Evolutionary conservation across 768 basidiomycete genomes (phyloP).

Genomic region (Suillus alpinus): DNA sequence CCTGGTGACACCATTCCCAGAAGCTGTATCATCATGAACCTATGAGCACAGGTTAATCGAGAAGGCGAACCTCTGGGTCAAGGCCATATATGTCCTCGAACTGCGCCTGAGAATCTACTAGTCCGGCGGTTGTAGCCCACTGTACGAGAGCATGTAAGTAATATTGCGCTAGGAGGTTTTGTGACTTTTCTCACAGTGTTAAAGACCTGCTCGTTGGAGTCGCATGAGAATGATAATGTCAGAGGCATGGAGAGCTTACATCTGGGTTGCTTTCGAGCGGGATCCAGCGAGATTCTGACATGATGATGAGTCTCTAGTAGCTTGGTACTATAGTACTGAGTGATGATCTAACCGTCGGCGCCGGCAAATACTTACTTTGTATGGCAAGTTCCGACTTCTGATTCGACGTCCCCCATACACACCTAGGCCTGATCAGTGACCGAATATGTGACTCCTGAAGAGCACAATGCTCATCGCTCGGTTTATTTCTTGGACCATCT

Average conservation of each 20-base stretch:
- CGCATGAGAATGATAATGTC: conserved; percentile 8
- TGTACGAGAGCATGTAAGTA: conserved; percentile 19
- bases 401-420: not conserved
- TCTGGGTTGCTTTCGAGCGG: conserved; percentile 78
- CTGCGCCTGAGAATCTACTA: conserved; percentile 44
- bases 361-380: not conserved
- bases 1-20: conserved; percentile 68
- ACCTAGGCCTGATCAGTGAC: not conserved
- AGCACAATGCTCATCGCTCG: not conserved
- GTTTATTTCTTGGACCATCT: not conserved
- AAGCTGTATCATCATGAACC: conserved; percentile 33
- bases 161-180: not conserved
- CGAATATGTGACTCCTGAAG: not conserved
- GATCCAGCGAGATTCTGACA: conserved; percentile 54
- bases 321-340: not conserved
- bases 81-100: conserved; percentile 76
- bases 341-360: not conserved
- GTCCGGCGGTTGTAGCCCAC: conserved; percentile 73
- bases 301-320: conserved; percentile 7
- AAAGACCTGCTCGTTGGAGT: conserved; percentile 22
- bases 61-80: conserved; percentile 53
- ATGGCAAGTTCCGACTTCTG: not conserved
- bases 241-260: conserved; percentile 23
- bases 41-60: not conserved
- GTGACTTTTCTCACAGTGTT: conserved; percentile 22